Conservation (phyloP, 2,329 filamentous ascomycete species). For the Sphaerulina musiva region DNA sequence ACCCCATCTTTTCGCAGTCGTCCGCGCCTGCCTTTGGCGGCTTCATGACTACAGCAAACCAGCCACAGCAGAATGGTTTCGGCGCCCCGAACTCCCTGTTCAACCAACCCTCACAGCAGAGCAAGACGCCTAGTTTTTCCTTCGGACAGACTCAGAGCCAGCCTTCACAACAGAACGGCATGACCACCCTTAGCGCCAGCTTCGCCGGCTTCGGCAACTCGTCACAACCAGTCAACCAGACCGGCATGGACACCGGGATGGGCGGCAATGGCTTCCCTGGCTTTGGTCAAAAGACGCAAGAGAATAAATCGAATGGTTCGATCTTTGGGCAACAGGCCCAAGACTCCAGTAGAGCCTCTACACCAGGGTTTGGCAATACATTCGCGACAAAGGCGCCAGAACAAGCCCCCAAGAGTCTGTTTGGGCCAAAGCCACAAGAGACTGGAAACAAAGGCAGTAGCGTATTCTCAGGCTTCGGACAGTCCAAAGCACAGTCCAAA, state of each 20-base stretch:
- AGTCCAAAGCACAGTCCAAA: constrained; percentile 9
- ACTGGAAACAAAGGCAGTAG: constrained; percentile 3
- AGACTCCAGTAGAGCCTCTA: constrained; percentile 10
- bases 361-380: constrained; percentile 10
- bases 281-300: constrained; percentile 16
- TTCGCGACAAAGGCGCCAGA: constrained; percentile 13
- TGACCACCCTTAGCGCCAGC: constrained; percentile 14
- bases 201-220: constrained; percentile 19
- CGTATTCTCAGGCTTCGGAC: constrained; percentile 14
- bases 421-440: constrained; percentile 6
- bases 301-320: constrained; percentile 13
- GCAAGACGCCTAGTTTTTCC: constrained; percentile 13
- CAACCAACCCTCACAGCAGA: constrained; percentile 16
- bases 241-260: constrained; percentile 6
- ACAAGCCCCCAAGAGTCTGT: constrained; percentile 1
- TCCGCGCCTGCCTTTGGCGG: constrained; percentile 16
- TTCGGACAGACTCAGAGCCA: constrained; percentile 15
- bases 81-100: constrained; percentile 14
- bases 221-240: constrained; percentile 13
- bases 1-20: constrained; percentile 14
- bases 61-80: constrained; percentile 20
- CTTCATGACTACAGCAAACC: constrained; percentile 10
- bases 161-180: constrained; percentile 16
- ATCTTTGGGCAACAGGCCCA: constrained; percentile 4
- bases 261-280: constrained; percentile 7